Evolutionary conservation across 192 early-diverging fungal species (phyloP), one percentile per base, ranked within the genome.

Genomic region (Haplosporangium gracile): DNA sequence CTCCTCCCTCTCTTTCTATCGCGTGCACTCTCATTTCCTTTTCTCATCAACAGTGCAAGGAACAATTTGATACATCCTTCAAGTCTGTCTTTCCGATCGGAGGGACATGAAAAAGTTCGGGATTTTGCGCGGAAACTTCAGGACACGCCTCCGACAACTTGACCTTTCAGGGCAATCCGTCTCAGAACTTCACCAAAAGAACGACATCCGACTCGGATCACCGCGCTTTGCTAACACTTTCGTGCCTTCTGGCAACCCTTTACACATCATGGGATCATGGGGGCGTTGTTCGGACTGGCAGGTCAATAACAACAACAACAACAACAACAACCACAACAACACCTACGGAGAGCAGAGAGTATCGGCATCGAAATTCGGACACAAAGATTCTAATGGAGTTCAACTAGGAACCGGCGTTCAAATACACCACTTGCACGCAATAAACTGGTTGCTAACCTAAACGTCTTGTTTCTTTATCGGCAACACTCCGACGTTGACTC

Each of bases 51-150:
- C 29, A 45, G 43, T 11, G 13, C 60, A 65, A 32, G 1, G 36
- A 65, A 32, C 11, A 16, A 29, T 63, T 10, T 8, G 16, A 3
- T 29, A 32, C 9, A 6, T 26, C 7, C n/a, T 10, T 20, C 53
- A 1, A 65, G 10, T 32, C 29, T 13, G 26, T 26, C 55, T 65
- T 65, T 32, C 60, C 60, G 60, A 65, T 65, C 60, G 60, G 60
- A 65, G 60, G 60, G 26, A 11, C n/a, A 29, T n/a, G 24, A 26
- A 57, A 65, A 32, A 65, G 60, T 65, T 65, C 60, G 60, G 60
- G 60, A 65, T 65, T 65, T 32, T 65, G 60, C 60, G 60, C 60
- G 60, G 60, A 65, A 65, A 65, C 29, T 65, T 65, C 60, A 65
- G 60, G 60, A 65, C 60, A 65, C 60, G 60, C 29, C 60, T 65